Conservation (phyloP, 768 basidiomycete genomes). For the Amanita pallidorosea region DNA sequence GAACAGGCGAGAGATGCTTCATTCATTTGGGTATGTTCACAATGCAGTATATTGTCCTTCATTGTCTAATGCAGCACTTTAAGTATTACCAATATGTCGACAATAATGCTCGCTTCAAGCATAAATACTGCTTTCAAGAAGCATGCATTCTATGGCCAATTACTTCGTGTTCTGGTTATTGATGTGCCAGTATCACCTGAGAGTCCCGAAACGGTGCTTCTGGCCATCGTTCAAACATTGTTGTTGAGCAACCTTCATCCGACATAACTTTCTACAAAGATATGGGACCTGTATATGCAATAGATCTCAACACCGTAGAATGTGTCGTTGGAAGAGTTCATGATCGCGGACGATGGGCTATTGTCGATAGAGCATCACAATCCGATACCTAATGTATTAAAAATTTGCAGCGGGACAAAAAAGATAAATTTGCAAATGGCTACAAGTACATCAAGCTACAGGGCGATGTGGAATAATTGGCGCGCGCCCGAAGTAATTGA, state of each 20-base stretch:
- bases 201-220: too few relatives aligned
- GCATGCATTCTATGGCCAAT: slow-evolving; percentile 19
- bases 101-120: slow-evolving; percentile 9
- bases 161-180: too few relatives aligned
- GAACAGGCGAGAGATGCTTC: slow-evolving; percentile 21
- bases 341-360: slow-evolving; percentile 9
- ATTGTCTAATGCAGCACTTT: not conserved
- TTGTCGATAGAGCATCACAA: slow-evolving; percentile 11
- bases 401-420: not conserved
- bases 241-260: too few relatives aligned
- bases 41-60: not conserved
- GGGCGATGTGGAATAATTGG: not conserved
- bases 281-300: slow-evolving; percentile 9
- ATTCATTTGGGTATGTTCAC: slow-evolving; percentile 20
- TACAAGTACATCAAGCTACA: not conserved
- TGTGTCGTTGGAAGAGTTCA: slow-evolving; percentile 13
- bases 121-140: not conserved
- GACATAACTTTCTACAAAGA: too few relatives aligned
- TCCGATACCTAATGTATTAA: too few relatives aligned
- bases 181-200: too few relatives aligned
- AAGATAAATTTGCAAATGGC: not conserved
- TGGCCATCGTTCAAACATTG: too few relatives aligned
- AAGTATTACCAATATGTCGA: slow-evolving; percentile 25
- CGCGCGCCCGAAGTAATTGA: not conserved
- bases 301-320: slow-evolving; percentile 16